phyloP scores from a whole-genome alignment of 2,329 filamentous ascomycete species.

The Stachybotrys chartarum region DNA sequence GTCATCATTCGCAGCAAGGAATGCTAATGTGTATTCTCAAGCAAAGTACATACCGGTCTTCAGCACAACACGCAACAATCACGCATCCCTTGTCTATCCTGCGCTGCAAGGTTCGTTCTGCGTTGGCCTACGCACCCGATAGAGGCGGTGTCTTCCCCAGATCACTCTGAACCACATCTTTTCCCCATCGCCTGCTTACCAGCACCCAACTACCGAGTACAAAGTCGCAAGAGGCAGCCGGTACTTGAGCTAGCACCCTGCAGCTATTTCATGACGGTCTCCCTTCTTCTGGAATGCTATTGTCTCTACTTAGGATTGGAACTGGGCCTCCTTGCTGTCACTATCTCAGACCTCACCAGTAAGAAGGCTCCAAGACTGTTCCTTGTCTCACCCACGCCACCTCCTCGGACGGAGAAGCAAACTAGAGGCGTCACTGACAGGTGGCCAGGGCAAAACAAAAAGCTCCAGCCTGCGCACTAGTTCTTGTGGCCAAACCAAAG shows the following conservation, averaged over 20 bases:
- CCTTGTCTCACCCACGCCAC: slow-evolving; percentile 29
- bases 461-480: slow-evolving; percentile 21
- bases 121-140: background rate
- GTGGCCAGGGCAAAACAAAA: slow-evolving; percentile 19
- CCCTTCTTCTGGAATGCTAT: slow-evolving; percentile 28
- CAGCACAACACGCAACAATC: background rate
- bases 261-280: slow-evolving; percentile 8
- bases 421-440: slow-evolving; percentile 23
- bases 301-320: slow-evolving; percentile 29
- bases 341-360: slow-evolving; percentile 23
- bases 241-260: slow-evolving; percentile 13
- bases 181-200: background rate
- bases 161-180: background rate
- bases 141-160: background rate
- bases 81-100: background rate
- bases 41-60: background rate
- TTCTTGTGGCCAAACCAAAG: slow-evolving; percentile 20
- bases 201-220: slow-evolving; percentile 5
- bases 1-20: background rate
- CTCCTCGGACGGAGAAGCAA: slow-evolving; percentile 23
- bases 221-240: slow-evolving; percentile 7
- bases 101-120: background rate
- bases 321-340: slow-evolving; percentile 23
- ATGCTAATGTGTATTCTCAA: background rate
- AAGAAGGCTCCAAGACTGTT: slow-evolving; percentile 20